Evolutionary conservation across 2,329 filamentous ascomycete species (phyloP).

Genomic region (Neofusicoccum cordaticola): DNA sequence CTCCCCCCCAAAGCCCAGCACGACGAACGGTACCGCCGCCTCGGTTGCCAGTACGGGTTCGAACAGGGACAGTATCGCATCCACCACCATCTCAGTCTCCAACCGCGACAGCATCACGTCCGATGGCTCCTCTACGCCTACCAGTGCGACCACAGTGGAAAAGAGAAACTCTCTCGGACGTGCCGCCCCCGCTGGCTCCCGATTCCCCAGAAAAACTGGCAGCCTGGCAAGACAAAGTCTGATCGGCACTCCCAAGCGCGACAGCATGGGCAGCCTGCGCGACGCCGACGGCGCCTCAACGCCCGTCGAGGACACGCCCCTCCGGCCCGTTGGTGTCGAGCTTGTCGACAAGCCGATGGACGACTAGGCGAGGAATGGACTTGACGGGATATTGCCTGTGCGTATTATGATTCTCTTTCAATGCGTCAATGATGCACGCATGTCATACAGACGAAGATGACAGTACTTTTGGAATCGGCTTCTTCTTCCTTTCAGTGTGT

Average conservation of each 20-base stretch:
- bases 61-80: constrained; percentile 16
- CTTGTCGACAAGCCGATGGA: constrained; percentile 77
- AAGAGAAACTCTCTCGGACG: constrained; percentile 66
- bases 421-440: constrained; percentile 8
- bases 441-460: constrained; percentile 7
- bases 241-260: constrained; percentile 23
- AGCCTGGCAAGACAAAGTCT: constrained; percentile 45
- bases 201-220: constrained; percentile 51
- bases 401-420: constrained; percentile 2
- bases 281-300: constrained; percentile 33
- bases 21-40: constrained; percentile 36
- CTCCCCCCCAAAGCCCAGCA: constrained; percentile 14
- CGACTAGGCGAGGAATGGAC: constrained; percentile 49
- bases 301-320: constrained; percentile 38
- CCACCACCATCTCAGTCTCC: constrained; percentile 18
- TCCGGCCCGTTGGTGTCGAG: constrained; percentile 56
- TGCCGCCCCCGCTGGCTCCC: constrained; percentile 39
- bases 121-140: constrained; percentile 21
- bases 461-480: neutral
- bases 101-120: constrained; percentile 17
- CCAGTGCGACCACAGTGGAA: constrained; percentile 41
- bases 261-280: constrained; percentile 30
- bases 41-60: constrained; percentile 19
- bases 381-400: neutral
- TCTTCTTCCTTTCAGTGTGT: neutral